Conservation (phyloP, 176 grass and related monocot genomes). For the Carex myosuroides region DNA sequence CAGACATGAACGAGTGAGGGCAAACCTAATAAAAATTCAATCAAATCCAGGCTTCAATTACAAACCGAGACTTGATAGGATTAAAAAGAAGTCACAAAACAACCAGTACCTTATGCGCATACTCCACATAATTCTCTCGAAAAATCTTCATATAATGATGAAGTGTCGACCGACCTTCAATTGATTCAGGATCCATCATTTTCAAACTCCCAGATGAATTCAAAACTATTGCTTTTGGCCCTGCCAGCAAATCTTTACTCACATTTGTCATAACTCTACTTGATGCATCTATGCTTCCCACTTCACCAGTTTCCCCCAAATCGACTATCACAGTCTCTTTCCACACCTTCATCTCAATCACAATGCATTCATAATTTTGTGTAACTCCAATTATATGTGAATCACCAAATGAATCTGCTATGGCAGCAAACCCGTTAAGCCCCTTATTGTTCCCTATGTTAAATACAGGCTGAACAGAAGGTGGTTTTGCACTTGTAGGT, state of each 20-base stretch:
- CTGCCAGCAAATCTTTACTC: conserved; percentile 68
- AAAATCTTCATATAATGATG: conserved; percentile 97
- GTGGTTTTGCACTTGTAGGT: conserved; percentile 40
- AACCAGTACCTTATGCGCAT: conserved; percentile 79
- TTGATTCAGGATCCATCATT: conserved; percentile 60
- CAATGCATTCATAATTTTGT: conserved; percentile 61
- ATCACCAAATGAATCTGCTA: conserved; percentile 70
- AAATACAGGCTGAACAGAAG: conserved; percentile 72
- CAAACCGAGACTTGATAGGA: background rate
- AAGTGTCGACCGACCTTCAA: conserved; percentile 82
- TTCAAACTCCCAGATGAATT: conserved; percentile 56
- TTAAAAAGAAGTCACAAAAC: background rate
- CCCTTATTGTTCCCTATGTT: conserved; percentile 30
- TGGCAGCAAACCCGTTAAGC: conserved; percentile 66
- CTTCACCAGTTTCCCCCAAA: conserved; percentile 33
- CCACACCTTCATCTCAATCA: conserved; percentile 89
- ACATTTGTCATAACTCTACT: conserved; percentile 37
- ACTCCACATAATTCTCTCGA: conserved; percentile 95
- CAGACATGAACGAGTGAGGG: background rate
- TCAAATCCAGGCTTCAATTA: background rate
- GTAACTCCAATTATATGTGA: conserved; percentile 70
- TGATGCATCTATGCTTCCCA: conserved; percentile 29
- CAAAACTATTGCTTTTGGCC: conserved; percentile 60
- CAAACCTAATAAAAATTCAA: conserved; percentile 5
- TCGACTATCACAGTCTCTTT: conserved; percentile 55